Conservation (phyloP, 2,329 filamentous ascomycete genomes). For the Pseudogymnoascus sp. region DNA sequence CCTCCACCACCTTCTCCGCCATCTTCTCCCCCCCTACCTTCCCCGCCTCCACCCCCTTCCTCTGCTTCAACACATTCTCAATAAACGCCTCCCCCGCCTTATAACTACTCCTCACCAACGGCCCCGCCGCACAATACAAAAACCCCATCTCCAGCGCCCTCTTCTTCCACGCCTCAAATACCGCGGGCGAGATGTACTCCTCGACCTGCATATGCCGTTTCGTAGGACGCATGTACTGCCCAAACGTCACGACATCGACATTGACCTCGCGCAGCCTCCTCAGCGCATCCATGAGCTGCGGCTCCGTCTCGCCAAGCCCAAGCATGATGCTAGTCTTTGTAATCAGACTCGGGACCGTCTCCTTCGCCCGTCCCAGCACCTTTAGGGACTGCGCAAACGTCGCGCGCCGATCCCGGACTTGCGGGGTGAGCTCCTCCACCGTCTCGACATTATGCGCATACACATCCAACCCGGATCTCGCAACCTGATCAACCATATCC, state of each 20-base stretch:
- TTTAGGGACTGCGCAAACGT: constrained; percentile 78
- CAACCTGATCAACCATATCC: constrained; percentile 80
- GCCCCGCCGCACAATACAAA: constrained; percentile 89
- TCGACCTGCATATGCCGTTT: constrained; percentile 97
- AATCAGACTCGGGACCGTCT: constrained; percentile 64
- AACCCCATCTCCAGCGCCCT: constrained; percentile 91
- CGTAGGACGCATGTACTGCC: constrained; percentile 99
- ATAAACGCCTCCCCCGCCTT: constrained; percentile 98
- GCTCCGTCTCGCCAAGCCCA: constrained; percentile 83
- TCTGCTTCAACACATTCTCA: constrained; percentile 70
- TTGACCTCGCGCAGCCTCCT: constrained; percentile 64
- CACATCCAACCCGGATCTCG: constrained; percentile 81
- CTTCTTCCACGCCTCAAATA: constrained; percentile 86
- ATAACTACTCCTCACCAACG: constrained; percentile 87
- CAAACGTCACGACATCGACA: constrained; percentile 95
- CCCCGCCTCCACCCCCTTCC: constrained; percentile 15
- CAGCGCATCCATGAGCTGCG: constrained; percentile 72
- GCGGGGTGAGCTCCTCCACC: constrained; percentile 79
- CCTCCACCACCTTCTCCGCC: neutral
- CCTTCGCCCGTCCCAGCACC: constrained; percentile 76
- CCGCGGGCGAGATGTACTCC: constrained; percentile 84
- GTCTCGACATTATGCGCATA: constrained; percentile 98
- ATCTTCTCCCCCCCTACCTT: neutral
- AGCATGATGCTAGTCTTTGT: constrained; percentile 99
- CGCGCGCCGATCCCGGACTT: constrained; percentile 80